phyloP scores from a whole-genome alignment of 148 eudicot species.

The Arctostaphylos glauca region DNA sequence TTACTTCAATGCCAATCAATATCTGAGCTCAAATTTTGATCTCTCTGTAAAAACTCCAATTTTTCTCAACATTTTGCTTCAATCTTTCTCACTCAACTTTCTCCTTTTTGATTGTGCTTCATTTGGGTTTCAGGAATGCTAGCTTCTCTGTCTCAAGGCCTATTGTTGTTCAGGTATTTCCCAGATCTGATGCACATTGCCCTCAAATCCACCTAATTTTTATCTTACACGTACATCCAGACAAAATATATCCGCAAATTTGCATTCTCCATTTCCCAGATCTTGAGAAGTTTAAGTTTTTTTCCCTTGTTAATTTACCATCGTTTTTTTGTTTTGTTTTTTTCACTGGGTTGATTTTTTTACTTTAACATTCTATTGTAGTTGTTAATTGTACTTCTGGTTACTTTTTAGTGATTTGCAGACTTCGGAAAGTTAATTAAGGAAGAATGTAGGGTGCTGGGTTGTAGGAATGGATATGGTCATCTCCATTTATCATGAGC shows the following conservation, averaged over 20 bases:
- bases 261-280: not conserved
- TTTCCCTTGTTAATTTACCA: not conserved
- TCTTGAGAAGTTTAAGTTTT: not conserved
- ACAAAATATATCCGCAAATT: not conserved
- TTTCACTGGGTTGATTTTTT: not conserved
- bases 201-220: not conserved
- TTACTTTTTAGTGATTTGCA: not conserved
- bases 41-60: too few relatives aligned
- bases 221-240: not conserved
- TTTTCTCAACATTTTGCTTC: not conserved
- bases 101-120: not conserved
- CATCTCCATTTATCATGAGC: not conserved
- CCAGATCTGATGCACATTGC: conserved; percentile 40
- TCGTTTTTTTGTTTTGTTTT: not conserved
- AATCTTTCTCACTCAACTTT: not conserved
- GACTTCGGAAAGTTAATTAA: not conserved
- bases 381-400: not conserved
- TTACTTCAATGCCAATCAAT: too few relatives aligned
- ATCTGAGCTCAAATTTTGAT: not conserved
- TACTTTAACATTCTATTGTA: not conserved
- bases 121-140: conserved; percentile 16
- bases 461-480: not conserved
- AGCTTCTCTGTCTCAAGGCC: conserved; percentile 13
- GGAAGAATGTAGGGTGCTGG: not conserved
- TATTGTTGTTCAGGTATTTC: conserved; percentile 20